Conservation (phyloP, 2,329 filamentous ascomycete species). For the Hirsutella rhossiliensis region DNA sequence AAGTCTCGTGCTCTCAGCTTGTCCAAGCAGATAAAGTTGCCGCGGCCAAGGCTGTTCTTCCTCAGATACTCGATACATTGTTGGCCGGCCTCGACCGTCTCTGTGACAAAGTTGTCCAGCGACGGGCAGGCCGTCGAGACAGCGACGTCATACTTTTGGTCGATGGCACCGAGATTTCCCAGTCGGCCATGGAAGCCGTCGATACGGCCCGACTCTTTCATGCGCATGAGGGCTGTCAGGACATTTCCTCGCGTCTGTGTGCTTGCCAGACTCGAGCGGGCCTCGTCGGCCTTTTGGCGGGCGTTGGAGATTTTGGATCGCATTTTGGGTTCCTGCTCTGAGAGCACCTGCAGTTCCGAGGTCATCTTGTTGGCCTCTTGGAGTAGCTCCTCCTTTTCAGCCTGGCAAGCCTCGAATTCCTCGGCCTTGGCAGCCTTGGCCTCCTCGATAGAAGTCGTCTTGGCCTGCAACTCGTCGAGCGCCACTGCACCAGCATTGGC, state of each 20-base stretch:
- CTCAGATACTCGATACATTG: slow-evolving; percentile 96
- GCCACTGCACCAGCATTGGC: slow-evolving; percentile 78
- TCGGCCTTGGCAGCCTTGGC: slow-evolving; percentile 56
- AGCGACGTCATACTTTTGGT: slow-evolving; percentile 90
- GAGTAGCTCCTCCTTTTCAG: slow-evolving; percentile 58
- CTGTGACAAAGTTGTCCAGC: slow-evolving; percentile 92
- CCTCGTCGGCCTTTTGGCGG: slow-evolving; percentile 91
- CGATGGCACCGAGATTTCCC: slow-evolving; percentile 87
- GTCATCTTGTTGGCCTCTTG: slow-evolving; percentile 63
- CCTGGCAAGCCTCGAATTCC: slow-evolving; percentile 66
- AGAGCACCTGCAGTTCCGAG: slow-evolving; percentile 59
- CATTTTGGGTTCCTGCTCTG: slow-evolving; percentile 67
- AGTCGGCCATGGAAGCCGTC: slow-evolving; percentile 94
- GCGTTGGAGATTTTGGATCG: slow-evolving; percentile 78
- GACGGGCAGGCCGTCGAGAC: slow-evolving; percentile 91
- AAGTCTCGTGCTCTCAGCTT: slow-evolving; percentile 71
- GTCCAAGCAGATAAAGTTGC: slow-evolving; percentile 93
- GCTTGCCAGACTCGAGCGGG: slow-evolving; percentile 75
- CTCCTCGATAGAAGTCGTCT: slow-evolving; percentile 62
- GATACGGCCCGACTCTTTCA: slow-evolving; percentile 92
- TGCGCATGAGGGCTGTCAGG: slow-evolving; percentile 78
- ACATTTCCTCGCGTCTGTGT: slow-evolving; percentile 92
- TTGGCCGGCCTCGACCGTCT: slow-evolving; percentile 89
- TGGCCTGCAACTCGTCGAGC: slow-evolving; percentile 70
- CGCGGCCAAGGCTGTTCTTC: slow-evolving; percentile 92